These are phyloP conservation scores for Trichoderma sp. DNA, from an alignment of 2,329 filamentous ascomycete genomes.

Conservation along the genomic window DNA sequence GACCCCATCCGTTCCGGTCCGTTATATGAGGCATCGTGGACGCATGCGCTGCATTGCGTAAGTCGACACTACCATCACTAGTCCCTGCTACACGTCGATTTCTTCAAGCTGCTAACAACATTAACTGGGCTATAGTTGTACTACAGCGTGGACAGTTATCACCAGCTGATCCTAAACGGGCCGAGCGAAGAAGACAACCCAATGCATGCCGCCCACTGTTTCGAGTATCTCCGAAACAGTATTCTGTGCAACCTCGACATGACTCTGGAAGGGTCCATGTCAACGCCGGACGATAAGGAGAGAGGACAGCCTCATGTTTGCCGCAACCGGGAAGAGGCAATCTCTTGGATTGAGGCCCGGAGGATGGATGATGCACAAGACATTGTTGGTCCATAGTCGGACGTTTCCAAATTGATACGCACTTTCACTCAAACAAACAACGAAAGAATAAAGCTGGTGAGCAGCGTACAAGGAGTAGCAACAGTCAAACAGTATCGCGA, in stretches of 20 bases:
- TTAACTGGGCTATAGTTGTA: not conserved
- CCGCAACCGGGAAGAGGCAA: slow-evolving; percentile 8
- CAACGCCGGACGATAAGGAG: slow-evolving; percentile 9
- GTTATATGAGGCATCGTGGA: slow-evolving; percentile 13
- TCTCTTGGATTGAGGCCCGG: slow-evolving; percentile 10
- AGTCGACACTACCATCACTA: not conserved
- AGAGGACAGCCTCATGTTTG: slow-evolving; percentile 14
- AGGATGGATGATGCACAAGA: slow-evolving; percentile 17
- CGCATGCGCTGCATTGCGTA: slow-evolving; percentile 8
- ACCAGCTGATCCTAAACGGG: slow-evolving; percentile 10
- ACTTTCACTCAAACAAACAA: not conserved
- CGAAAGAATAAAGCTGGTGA: too few relatives aligned
- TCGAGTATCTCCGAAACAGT: slow-evolving; percentile 14
- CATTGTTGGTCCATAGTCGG: not conserved
- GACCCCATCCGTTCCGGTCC: slow-evolving; percentile 7
- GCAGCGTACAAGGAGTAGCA: too few relatives aligned
- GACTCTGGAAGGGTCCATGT: slow-evolving; percentile 14
- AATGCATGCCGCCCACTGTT: slow-evolving; percentile 12
- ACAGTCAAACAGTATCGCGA: too few relatives aligned
- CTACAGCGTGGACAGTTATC: slow-evolving; percentile 16
- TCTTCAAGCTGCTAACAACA: not conserved
- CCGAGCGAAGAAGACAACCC: slow-evolving; percentile 2
- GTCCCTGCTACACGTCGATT: not conserved
- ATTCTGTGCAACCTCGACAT: slow-evolving; percentile 15
- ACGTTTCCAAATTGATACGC: not conserved